A percentile compares a stretch with the other conserved stretches of the same genome.
Evolutionary conservation across 106 monocot genomes (phyloP).

Genomic region (Xerophyta viscosa): DNA sequence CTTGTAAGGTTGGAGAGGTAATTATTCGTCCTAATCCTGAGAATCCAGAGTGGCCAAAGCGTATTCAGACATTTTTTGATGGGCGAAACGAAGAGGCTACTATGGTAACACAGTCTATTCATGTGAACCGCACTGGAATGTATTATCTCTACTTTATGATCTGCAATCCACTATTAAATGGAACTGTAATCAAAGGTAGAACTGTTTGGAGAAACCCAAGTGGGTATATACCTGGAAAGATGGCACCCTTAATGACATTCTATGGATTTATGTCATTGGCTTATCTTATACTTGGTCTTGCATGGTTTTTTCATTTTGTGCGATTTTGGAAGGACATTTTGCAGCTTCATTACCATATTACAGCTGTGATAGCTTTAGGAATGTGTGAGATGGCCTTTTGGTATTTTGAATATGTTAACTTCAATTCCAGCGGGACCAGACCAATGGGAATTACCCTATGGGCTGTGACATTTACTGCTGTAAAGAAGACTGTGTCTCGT

Average conservation of each 20-base stretch:
- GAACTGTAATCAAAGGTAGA: conserved; percentile 59
- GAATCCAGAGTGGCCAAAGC: conserved; percentile 65
- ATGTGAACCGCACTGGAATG: conserved; percentile 78
- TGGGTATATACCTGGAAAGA: conserved; percentile 94
- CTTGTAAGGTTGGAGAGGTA: conserved; percentile 77
- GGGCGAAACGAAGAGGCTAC: conserved; percentile 51
- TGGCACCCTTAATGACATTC: conserved; percentile 89
- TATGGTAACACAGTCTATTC: conserved; percentile 48
- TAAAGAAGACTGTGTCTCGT: conserved; percentile 89
- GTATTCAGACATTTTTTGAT: conserved; percentile 87
- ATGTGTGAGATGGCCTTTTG: conserved; percentile 99
- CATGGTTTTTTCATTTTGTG: conserved; percentile 89
- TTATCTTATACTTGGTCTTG: conserved; percentile 82
- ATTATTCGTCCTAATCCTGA: conserved; percentile 70
- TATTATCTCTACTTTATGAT: conserved; percentile 99
- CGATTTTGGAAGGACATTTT: conserved; percentile 79
- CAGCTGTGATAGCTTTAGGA: conserved; percentile 83
- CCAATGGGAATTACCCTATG: conserved; percentile 90
- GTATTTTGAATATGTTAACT: conserved; percentile 97
- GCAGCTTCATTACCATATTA: conserved; percentile 90
- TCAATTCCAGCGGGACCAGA: conserved; percentile 81
- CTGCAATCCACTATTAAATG: conserved; percentile 77
- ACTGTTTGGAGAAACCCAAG: conserved; percentile 95
- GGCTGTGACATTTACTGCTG: conserved; percentile 92
- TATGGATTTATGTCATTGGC: conserved; percentile 91